These are phyloP conservation scores for Trichomonas vaginalis DNA, from an alignment of 208 protist genomes.

Conservation along the genomic window DNA sequence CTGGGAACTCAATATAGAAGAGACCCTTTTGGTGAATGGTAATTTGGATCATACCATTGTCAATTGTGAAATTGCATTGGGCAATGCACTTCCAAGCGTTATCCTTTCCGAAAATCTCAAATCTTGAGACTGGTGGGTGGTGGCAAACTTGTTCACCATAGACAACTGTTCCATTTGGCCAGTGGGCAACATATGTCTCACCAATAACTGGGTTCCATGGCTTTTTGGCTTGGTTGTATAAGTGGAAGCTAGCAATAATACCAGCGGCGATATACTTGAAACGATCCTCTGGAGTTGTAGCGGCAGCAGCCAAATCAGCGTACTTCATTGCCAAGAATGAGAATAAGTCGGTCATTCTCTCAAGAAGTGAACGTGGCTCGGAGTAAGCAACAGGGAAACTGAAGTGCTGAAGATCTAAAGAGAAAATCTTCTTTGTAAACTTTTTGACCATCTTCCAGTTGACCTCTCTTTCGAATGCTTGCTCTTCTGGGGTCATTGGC, in stretches of 20 bases:
- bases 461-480: not conserved
- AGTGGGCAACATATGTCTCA: not conserved
- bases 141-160: constrained; percentile 25
- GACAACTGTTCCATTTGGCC: constrained; percentile 2
- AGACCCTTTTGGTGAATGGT: not conserved
- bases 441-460: not conserved
- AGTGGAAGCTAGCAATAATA: constrained; percentile 17
- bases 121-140: constrained; percentile 20
- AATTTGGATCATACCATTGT: not conserved
- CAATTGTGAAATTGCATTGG: not conserved
- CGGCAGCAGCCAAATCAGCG: not conserved
- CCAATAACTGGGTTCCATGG: constrained; percentile 21
- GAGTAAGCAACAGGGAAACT: constrained; percentile 17
- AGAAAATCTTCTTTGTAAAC: not conserved
- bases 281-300: not conserved
- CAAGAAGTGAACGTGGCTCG: constrained; percentile 20
- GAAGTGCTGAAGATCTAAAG: not conserved
- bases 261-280: constrained; percentile 1
- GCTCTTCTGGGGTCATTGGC: not conserved
- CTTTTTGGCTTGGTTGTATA: constrained; percentile 11
- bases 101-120: not conserved
- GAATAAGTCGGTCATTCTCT: not conserved
- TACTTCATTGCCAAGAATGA: not conserved
- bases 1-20: not conserved
- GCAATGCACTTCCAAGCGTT: not conserved